Evolutionary conservation across 2,329 filamentous ascomycete species (phyloP), one percentile per base, ranked within the genome.

Genomic region (Fusarium anthophilum): DNA sequence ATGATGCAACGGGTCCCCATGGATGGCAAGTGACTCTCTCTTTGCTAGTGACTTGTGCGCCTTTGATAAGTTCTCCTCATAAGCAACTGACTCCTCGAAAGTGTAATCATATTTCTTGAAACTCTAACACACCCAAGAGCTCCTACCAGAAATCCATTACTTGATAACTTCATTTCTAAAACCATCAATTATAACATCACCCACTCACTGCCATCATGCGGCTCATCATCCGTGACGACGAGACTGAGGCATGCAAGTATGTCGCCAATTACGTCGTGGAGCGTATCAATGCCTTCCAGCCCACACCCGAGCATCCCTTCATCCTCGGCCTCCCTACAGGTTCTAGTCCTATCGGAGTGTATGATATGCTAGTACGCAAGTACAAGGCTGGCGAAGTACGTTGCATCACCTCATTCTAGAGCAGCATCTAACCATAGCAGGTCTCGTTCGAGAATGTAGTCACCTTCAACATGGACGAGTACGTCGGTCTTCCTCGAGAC

Each of bases 391-490:
- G 91, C 78, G 84, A 87, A 79, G 86, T 88, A 81, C 67, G 83
- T 71, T 18, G 17, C 57, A 28, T 83, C 43, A 22, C 26, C 22
- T 35, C 26, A 26, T 56, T 17, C 43, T 54, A 38, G 6, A 58
- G 35, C 28, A 14, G 15, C 8, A 24, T 45, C 62, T 62, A 51
- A 69, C 65, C 54, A 38, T 39, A 79, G 76, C 80, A 94, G 80
- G 91, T 97, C 79, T 96, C 94, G 3, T 97, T 97, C 81, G 91
- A 92, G 79, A 90, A 97, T 92, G 93, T 97, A 79, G 89, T 96
- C 80, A 97, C 94, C 32, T 97, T 97, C 87, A 96, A 96, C 83
- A 96, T 96, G 94, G 94, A 97, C 83, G 94, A 97, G 84, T 97
- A 97, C 79, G 93, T 96, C 75, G 93, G 92, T 65, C 89, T 97